phyloP scores from a whole-genome alignment of 2,329 filamentous ascomycete genomes.

The Clonostachys rosea region DNA sequence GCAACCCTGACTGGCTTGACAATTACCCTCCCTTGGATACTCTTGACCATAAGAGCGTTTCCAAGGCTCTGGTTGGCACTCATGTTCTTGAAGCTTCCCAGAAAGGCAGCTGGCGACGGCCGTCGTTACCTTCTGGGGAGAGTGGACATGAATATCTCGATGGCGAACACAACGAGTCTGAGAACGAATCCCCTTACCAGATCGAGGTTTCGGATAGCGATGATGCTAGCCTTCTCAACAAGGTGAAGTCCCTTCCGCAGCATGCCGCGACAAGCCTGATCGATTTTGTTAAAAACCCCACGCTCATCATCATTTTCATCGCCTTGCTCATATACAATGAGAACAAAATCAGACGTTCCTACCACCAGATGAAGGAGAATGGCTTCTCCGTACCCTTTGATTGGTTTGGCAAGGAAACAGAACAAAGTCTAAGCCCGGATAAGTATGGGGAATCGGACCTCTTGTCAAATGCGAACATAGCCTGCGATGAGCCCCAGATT shows the following conservation, averaged over 20 bases:
- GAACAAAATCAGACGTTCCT: slow-evolving; percentile 36
- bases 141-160: neutral
- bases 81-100: slow-evolving; percentile 52
- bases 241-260: slow-evolving; percentile 44
- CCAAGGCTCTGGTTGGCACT: slow-evolving; percentile 64
- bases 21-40: slow-evolving; percentile 29
- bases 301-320: slow-evolving; percentile 40
- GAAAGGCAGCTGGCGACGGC: slow-evolving; percentile 21
- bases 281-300: slow-evolving; percentile 53
- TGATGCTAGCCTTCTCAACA: slow-evolving; percentile 36
- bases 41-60: slow-evolving; percentile 40
- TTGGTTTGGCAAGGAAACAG: slow-evolving; percentile 2
- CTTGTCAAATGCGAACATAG: too few relatives aligned
- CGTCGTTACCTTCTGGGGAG: slow-evolving; percentile 23
- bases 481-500: too few relatives aligned
- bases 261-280: slow-evolving; percentile 43
- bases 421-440: neutral
- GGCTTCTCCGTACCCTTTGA: slow-evolving; percentile 16
- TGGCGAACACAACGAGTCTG: neutral
- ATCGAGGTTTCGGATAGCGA: slow-evolving; percentile 8
- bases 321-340: slow-evolving; percentile 35
- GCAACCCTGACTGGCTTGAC: slow-evolving; percentile 43
- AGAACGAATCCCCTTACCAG: slow-evolving; percentile 10
- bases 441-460: too few relatives aligned
- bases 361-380: slow-evolving; percentile 21